Percentiles rank a stretch among this genome's conserved stretches.
These are phyloP conservation scores for Pythium rishiriense DNA, from an alignment of 352 stramenopile genomes.

Conservation along the genomic window DNA sequence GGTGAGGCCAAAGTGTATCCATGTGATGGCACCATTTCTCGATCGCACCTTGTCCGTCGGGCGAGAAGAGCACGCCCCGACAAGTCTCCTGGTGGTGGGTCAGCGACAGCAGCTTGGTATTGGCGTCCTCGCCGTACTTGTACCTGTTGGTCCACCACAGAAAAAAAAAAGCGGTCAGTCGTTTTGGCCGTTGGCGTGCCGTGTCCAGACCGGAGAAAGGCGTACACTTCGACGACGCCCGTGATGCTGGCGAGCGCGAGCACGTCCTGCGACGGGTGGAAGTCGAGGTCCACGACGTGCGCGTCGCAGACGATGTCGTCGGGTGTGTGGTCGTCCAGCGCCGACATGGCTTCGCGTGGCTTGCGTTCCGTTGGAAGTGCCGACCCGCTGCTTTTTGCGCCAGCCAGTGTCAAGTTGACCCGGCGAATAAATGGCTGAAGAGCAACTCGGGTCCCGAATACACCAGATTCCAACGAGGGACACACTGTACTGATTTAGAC, in stretches of 20 bases:
- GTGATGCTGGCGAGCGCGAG: conserved; percentile 74
- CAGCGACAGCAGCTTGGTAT: conserved; percentile 70
- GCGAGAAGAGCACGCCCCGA: conserved; percentile 65
- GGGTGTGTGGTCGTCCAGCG: conserved; percentile 74
- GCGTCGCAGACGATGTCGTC: conserved; percentile 74
- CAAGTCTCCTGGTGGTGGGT: conserved; percentile 78
- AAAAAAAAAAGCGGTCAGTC: background rate
- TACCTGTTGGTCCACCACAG: conserved; percentile 38
- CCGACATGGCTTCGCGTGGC: conserved; percentile 37
- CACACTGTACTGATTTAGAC: background rate
- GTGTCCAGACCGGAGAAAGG: background rate
- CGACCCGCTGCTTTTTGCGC: background rate
- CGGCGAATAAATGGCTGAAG: conserved; percentile 25
- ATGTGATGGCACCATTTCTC: background rate
- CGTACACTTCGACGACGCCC: conserved; percentile 82
- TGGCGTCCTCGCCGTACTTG: conserved; percentile 76
- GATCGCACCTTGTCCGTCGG: conserved; percentile 68
- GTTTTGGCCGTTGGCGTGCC: background rate
- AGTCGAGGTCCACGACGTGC: conserved; percentile 87
- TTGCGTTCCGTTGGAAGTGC: background rate
- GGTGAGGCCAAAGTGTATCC: conserved; percentile 10
- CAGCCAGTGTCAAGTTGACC: conserved; percentile 6
- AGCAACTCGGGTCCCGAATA: conserved; percentile 20
- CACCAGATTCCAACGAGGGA: conserved; percentile 10
- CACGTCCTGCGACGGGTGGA: conserved; percentile 73